phyloP scores from a whole-genome alignment of 2,329 filamentous ascomycete genomes.

The Cercospora zeae-maydis region DNA sequence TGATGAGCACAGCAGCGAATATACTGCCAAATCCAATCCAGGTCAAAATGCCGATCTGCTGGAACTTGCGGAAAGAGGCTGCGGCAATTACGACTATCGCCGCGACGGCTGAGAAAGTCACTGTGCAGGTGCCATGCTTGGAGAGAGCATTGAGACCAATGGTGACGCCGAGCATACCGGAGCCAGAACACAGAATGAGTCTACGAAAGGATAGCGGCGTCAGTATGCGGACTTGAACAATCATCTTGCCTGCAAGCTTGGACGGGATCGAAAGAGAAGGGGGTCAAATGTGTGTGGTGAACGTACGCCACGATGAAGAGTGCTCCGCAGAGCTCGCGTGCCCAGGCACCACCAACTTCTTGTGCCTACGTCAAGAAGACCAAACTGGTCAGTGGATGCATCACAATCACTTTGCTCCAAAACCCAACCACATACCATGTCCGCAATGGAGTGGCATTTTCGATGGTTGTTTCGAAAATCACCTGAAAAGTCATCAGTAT shows the following conservation, averaged over 20 bases:
- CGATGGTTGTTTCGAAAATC: conserved; percentile 52
- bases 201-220: background rate
- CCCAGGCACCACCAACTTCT: conserved; percentile 51
- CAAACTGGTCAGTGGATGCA: background rate
- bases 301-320: conserved; percentile 53
- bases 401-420: background rate
- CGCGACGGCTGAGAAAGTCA: conserved; percentile 46
- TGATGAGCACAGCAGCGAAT: conserved; percentile 48
- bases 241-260: too few relatives aligned
- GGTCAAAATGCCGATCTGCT: conserved; percentile 60
- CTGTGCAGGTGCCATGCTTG: conserved; percentile 56
- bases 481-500: background rate
- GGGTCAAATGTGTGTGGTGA: background rate
- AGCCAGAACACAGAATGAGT: conserved; percentile 54
- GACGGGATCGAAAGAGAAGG: background rate
- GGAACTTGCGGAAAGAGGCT: conserved; percentile 55
- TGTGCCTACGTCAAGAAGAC: conserved; percentile 35
- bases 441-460: conserved; percentile 52
- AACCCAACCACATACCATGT: conserved; percentile 45
- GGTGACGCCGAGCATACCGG: conserved; percentile 58
- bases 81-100: conserved; percentile 49
- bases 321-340: conserved; percentile 53
- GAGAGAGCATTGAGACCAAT: conserved; percentile 60
- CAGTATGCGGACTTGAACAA: too few relatives aligned
- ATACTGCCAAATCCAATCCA: conserved; percentile 59